These are phyloP conservation scores for Chlorella sp. DNA, from an alignment of 139 green algal genomes.

Conservation along the genomic window DNA sequence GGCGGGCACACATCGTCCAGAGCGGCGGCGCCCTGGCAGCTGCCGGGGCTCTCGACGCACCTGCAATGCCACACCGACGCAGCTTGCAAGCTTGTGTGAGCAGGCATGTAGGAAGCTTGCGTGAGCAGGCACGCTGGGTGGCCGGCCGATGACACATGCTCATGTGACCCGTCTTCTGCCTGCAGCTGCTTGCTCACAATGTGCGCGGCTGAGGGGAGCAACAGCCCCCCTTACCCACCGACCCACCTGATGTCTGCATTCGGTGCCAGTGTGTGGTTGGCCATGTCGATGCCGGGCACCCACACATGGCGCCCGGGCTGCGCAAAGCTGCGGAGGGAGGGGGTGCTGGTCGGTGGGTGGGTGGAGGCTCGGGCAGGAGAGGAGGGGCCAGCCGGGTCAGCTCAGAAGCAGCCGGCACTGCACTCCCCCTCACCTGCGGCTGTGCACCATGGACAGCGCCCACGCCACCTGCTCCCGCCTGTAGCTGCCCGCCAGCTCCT, in stretches of 20 bases:
- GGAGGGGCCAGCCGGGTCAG: too few relatives aligned
- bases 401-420: too few relatives aligned
- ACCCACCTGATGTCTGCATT: conserved; percentile 39
- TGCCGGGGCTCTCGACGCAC: conserved; percentile 38
- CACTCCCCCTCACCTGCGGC: conserved; percentile 1
- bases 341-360: too few relatives aligned
- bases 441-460: conserved; percentile 50
- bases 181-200: too few relatives aligned
- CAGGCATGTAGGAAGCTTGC: background rate
- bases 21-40: conserved; percentile 39
- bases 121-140: background rate
- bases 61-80: background rate
- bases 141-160: background rate
- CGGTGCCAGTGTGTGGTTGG: conserved; percentile 44
- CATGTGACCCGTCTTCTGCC: too few relatives aligned
- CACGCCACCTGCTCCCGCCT: conserved; percentile 16
- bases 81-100: too few relatives aligned
- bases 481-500: conserved; percentile 5
- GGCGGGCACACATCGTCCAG: conserved; percentile 22
- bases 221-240: too few relatives aligned
- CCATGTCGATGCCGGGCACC: conserved; percentile 48
- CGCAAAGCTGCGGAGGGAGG: conserved; percentile 40
- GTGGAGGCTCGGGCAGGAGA: too few relatives aligned
- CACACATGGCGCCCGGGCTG: conserved; percentile 24
- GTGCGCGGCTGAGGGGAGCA: background rate